These are phyloP conservation scores for Phytophthora brassicae DNA, from an alignment of 352 stramenopile genomes.

Conservation along the genomic window DNA sequence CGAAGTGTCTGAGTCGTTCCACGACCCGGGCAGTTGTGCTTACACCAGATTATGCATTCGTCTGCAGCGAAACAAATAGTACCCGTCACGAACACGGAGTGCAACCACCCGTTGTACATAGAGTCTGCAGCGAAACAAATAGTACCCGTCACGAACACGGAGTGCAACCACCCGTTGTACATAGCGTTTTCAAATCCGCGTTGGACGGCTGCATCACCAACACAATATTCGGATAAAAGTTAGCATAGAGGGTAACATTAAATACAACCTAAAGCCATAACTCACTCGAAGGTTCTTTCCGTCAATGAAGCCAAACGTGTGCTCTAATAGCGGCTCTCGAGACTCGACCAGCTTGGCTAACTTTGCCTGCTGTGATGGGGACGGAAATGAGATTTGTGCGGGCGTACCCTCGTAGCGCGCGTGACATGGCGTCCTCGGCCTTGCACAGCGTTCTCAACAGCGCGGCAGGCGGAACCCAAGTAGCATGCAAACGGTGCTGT, in stretches of 20 bases:
- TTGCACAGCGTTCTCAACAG: background rate
- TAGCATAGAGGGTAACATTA: background rate
- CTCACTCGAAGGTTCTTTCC: background rate
- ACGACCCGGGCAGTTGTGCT: conserved; percentile 19
- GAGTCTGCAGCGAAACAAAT: conserved; percentile 4
- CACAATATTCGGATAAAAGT: background rate
- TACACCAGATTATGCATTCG: conserved; percentile 7
- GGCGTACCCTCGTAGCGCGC: too few species aligned
- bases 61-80: conserved; percentile 2
- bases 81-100: conserved; percentile 6
- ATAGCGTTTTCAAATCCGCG: background rate
- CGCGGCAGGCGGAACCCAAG: background rate
- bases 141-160: conserved; percentile 6
- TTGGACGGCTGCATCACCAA: background rate
- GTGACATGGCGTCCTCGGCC: too few species aligned
- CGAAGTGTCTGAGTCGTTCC: too few species aligned
- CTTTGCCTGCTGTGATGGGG: too few species aligned
- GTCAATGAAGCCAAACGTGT: background rate
- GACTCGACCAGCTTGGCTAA: background rate
- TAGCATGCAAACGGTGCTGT: background rate
- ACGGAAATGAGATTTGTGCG: too few species aligned
- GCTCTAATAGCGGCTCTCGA: background rate
- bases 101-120: background rate
- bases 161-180: background rate
- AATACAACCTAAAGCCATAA: background rate